Conservation (phyloP, 2,329 filamentous ascomycete species). For the Passalora sequoiae region DNA sequence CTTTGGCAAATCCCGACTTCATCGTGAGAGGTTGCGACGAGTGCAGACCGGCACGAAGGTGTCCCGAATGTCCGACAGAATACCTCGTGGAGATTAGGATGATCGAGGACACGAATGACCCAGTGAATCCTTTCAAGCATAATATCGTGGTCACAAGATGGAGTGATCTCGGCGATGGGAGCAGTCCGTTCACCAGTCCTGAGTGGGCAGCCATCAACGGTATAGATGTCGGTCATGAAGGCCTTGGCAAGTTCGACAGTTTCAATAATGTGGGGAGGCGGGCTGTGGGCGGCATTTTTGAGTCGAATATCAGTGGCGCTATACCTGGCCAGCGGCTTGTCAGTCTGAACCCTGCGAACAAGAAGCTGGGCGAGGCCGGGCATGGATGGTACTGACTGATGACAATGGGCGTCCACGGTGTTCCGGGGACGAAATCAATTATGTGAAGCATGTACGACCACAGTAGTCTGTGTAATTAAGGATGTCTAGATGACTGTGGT, state of each 20-base stretch:
- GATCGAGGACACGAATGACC: constrained; percentile 48
- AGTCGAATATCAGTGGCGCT: constrained; percentile 49
- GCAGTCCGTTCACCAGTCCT: constrained; percentile 41
- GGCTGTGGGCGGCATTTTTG: constrained; percentile 56
- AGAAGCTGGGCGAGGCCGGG: constrained; percentile 51
- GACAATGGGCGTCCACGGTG: no score
- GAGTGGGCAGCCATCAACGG: constrained; percentile 56
- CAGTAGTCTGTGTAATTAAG: no score
- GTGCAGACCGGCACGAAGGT: constrained; percentile 56
- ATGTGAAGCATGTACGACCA: no score
- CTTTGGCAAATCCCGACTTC: constrained; percentile 37
- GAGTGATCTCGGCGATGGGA: constrained; percentile 57
- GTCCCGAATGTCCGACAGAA: constrained; percentile 58
- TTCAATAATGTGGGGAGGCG: constrained; percentile 50
- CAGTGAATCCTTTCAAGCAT: constrained; percentile 51
- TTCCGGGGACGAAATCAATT: no score
- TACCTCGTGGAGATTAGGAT: constrained; percentile 58
- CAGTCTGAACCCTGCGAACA: constrained; percentile 54
- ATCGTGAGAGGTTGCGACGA: constrained; percentile 50
- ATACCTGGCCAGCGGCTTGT: constrained; percentile 55
- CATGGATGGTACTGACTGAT: constrained; percentile 44
- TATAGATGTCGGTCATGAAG: constrained; percentile 22
- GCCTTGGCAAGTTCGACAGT: constrained; percentile 45
- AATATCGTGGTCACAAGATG: constrained; percentile 57
- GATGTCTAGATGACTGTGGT: no score